phyloP scores from a whole-genome alignment of 1,284 basidiomycete species.

The Pseudozyma thailandica region DNA sequence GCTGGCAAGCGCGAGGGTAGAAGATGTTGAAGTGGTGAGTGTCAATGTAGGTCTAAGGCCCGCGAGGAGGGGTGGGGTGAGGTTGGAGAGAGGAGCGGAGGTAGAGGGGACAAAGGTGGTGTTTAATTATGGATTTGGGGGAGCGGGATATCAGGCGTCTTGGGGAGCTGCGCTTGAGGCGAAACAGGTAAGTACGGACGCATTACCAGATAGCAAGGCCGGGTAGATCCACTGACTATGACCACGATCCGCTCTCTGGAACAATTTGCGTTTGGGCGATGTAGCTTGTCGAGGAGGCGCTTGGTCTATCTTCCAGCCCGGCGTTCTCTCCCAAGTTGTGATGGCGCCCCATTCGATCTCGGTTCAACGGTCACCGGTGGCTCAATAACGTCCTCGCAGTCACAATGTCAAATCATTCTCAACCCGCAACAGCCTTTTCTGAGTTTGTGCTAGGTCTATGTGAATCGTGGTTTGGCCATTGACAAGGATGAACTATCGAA shows the following conservation, averaged over 20 bases:
- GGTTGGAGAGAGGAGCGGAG: constrained; percentile 35
- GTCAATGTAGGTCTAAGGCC: constrained; percentile 58
- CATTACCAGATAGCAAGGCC: background rate
- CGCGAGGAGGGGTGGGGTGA: constrained; percentile 43
- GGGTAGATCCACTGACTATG: background rate
- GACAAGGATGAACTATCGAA: no score
- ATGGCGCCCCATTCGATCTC: background rate
- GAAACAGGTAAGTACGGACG: constrained; percentile 20
- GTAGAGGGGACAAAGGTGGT: constrained; percentile 34
- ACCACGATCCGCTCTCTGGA: no score
- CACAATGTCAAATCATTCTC: no score
- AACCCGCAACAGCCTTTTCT: no score
- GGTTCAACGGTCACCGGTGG: background rate
- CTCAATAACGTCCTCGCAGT: no score
- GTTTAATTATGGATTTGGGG: constrained; percentile 48
- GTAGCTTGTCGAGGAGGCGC: constrained; percentile 34
- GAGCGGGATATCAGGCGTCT: constrained; percentile 57
- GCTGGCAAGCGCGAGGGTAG: constrained; percentile 11
- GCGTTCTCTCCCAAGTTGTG: background rate
- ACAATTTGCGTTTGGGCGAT: no score
- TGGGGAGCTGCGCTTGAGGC: constrained; percentile 58
- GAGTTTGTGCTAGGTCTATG: no score
- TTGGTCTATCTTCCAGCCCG: background rate
- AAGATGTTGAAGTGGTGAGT: constrained; percentile 45
- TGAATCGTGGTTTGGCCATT: no score